These are phyloP conservation scores for Crithidia bombi DNA, from an alignment of 208 protist genomes.

Conservation along the genomic window DNA sequence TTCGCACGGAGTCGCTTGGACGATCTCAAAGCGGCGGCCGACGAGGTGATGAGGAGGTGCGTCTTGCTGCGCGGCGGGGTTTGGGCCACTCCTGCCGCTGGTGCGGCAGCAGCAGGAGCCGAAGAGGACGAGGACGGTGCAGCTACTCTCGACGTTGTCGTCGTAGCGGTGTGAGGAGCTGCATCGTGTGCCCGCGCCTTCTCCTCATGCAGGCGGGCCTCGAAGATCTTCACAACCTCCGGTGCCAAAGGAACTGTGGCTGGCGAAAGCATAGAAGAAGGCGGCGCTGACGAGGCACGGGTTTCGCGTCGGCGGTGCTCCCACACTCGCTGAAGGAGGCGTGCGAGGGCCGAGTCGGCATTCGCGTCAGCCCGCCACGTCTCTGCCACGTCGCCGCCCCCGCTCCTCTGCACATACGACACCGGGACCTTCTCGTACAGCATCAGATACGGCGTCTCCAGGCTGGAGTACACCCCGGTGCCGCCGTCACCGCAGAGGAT, in stretches of 20 bases:
- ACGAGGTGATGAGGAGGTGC: not conserved
- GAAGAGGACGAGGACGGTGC: not conserved
- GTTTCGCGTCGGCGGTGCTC: not conserved
- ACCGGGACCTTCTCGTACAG: slow-evolving; percentile 53
- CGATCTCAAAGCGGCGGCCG: not conserved
- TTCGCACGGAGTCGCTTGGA: slow-evolving; percentile 18
- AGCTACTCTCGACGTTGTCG: not conserved
- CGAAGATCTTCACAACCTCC: slow-evolving; percentile 7
- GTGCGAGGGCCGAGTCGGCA: not conserved
- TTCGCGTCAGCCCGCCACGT: not conserved
- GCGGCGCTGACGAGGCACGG: too few relatives aligned
- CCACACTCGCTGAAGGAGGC: slow-evolving; percentile 3
- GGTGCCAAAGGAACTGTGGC: not conserved
- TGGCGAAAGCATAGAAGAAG: not conserved
- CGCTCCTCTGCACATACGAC: too few relatives aligned
- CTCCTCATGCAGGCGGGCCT: slow-evolving; percentile 8
- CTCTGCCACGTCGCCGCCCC: too few relatives aligned
- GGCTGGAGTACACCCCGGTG: slow-evolving; percentile 41
- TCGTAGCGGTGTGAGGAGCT: not conserved
- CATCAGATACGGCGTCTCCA: slow-evolving; percentile 68
- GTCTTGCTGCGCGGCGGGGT: not conserved
- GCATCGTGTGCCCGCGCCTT: not conserved
- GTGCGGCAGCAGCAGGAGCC: not conserved
- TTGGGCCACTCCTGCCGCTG: not conserved
- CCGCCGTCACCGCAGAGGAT: slow-evolving; percentile 42